Base-by-base conservation (phyloP, 768 basidiomycete species). In the Amanita phalloides region DNA sequence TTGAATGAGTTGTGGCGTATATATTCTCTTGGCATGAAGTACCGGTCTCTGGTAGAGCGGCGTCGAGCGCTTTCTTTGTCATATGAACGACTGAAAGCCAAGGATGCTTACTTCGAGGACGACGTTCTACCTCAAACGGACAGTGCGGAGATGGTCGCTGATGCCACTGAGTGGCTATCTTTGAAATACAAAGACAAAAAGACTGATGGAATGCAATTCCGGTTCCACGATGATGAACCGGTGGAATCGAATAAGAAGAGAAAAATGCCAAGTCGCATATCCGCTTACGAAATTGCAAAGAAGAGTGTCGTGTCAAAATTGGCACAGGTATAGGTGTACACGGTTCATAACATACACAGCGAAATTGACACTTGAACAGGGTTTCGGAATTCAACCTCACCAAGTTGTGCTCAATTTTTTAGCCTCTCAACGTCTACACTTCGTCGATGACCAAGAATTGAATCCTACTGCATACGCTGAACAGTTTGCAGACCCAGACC, bases 1-100 rank as follows among this genome's bases (percentile, higher is more conserved):
- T 72, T 86, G 54, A 71, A 78, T 41, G 94, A 99, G 60, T 66
- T 98, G 6, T 99, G 96, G 96, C 78, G 81, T n/a, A 82, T 97
- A 54, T 84, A 90, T 56, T 62, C 77, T n/a, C 74, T 98, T 7
- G 93, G 93, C 7, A 83, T 90, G 64, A 90, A 88, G 60, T 98
- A 88, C 62, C 80, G 92, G 48, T 90, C 93, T 1, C 73, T 98
- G 44, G 66, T 84, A 41, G 87, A 92, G 58, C 77, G 94, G 35
- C 78, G 78, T 51, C 71, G 73, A 13, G 77, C 79, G 2, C 68
- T 97, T 23, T 65, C 73, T 2, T 64, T 75, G 7, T 77, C 82
- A 4, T 95, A 89, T 67, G 65, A 73, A 39, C 80, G 85, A 28
- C 73, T 95, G 21, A 77, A 77, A 38, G 70, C 82, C 43, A 68